Conservation (phyloP, 495 filamentous ascomycete genomes). For the Penicillium psychrofluorescens region DNA sequence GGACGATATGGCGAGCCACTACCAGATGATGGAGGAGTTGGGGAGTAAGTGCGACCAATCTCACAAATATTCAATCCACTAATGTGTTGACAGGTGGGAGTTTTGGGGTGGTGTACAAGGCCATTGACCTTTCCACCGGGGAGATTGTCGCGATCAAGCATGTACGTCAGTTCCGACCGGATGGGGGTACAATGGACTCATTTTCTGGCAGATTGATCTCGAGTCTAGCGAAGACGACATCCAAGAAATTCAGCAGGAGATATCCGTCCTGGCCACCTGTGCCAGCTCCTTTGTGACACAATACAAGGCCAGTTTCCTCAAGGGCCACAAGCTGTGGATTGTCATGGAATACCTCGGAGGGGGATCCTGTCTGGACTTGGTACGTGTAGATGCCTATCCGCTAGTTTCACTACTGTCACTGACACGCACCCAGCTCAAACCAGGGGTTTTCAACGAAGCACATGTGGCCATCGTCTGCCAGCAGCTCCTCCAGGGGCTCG, state of each 20-base stretch:
- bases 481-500: conserved; percentile 80
- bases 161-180: conserved; percentile 41
- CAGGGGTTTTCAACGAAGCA: conserved; percentile 80
- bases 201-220: conserved; percentile 75
- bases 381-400: conserved; percentile 25
- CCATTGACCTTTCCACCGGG: conserved; percentile 74
- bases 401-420: conserved; percentile 8
- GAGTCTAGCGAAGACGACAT: conserved; percentile 98
- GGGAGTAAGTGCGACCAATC: conserved; percentile 58
- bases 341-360: conserved; percentile 97
- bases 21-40: conserved; percentile 87
- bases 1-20: conserved; percentile 68
- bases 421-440: conserved; percentile 61
- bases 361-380: conserved; percentile 87
- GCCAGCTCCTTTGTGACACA: conserved; percentile 89
- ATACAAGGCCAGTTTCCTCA: conserved; percentile 91
- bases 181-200: conserved; percentile 14
- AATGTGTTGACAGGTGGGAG: conserved; percentile 64
- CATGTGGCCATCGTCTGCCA: conserved; percentile 94
- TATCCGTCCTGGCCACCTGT: conserved; percentile 90
- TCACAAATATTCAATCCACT: background rate
- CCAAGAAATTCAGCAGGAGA: conserved; percentile 95
- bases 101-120: conserved; percentile 96
- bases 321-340: conserved; percentile 96
- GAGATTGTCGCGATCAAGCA: conserved; percentile 91